Percentiles rank a stretch among this genome's conserved stretches.
phyloP scores from a whole-genome alignment of 192 early-diverging fungal species.

The Cetraspora pellucida region DNA sequence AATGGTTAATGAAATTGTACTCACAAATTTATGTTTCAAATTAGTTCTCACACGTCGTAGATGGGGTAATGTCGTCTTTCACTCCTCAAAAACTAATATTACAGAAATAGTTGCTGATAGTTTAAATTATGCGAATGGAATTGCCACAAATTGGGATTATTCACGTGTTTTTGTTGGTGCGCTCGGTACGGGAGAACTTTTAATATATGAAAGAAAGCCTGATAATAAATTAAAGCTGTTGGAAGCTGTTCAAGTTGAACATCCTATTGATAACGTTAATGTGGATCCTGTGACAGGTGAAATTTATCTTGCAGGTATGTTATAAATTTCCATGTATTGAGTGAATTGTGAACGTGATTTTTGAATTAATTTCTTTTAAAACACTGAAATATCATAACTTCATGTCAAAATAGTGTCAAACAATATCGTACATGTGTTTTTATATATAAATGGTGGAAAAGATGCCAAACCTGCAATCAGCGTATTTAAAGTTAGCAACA shows the following conservation, averaged over 20 bases:
- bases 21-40: neutral
- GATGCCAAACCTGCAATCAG: constrained; percentile 24
- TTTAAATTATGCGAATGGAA: constrained; percentile 16
- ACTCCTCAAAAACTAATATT: constrained; percentile 4
- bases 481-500: constrained; percentile 37
- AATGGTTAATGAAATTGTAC: neutral
- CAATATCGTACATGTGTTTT: neutral
- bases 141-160: constrained; percentile 15
- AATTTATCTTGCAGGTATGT: constrained; percentile 25
- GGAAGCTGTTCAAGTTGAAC: neutral
- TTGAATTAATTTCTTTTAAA: constrained; percentile 33
- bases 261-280: constrained; percentile 12
- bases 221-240: constrained; percentile 1
- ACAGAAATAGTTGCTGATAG: neutral
- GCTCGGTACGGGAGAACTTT: neutral
- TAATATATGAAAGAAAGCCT: constrained; percentile 12
- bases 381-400: constrained; percentile 32
- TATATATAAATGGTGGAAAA: neutral
- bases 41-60: neutral
- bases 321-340: constrained; percentile 12
- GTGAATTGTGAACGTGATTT: constrained; percentile 37
- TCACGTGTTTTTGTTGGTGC: neutral
- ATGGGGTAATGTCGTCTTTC: constrained; percentile 20
- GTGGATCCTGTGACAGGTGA: constrained; percentile 26
- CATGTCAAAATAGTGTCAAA: neutral